A percentile compares a stretch with the other conserved stretches of the same genome.
phyloP scores from a whole-genome alignment of 2,329 filamentous ascomycete species.

The Juglanconis sp. region DNA sequence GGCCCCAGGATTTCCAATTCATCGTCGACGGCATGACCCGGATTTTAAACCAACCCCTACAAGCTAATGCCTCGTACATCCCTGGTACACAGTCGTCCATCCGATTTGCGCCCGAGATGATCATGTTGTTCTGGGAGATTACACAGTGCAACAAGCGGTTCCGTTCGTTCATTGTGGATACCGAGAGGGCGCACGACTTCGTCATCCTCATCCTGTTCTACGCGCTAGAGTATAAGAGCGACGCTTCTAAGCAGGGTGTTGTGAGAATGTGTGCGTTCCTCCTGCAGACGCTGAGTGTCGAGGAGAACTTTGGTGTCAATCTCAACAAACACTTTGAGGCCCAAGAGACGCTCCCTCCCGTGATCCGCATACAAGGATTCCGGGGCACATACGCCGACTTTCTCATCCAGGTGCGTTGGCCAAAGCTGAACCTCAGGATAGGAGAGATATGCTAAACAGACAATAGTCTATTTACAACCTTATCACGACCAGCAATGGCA shows the following conservation, averaged over 20 bases:
- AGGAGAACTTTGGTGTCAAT: slow-evolving; percentile 83
- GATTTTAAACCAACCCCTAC: slow-evolving; percentile 87
- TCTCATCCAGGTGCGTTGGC: slow-evolving; percentile 71
- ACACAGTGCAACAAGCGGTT: slow-evolving; percentile 98
- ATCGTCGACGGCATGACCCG: slow-evolving; percentile 91
- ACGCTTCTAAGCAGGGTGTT: slow-evolving; percentile 83
- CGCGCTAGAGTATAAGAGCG: slow-evolving; percentile 82
- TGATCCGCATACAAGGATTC: slow-evolving; percentile 80
- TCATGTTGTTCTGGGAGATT: slow-evolving; percentile 97
- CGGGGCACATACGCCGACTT: slow-evolving; percentile 91
- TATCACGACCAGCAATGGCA: slow-evolving; percentile 87
- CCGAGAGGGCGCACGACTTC: slow-evolving; percentile 89
- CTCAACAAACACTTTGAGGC: slow-evolving; percentile 86
- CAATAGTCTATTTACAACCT: slow-evolving; percentile 80
- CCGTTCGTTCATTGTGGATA: slow-evolving; percentile 94
- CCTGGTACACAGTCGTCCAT: slow-evolving; percentile 77
- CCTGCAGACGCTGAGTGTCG: slow-evolving; percentile 89
- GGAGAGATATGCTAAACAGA: slow-evolving; percentile 21
- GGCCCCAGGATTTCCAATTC: slow-evolving; percentile 96
- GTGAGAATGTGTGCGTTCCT: slow-evolving; percentile 98
- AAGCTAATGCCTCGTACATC: slow-evolving; percentile 83
- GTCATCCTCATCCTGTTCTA: slow-evolving; percentile 88
- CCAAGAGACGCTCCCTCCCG: slow-evolving; percentile 80
- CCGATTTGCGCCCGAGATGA: slow-evolving; percentile 89
- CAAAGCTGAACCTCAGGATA: slow-evolving; percentile 13